Evolutionary conservation across 768 basidiomycete species (phyloP), one percentile per base, ranked within the genome.

Genomic region (Mycena metata): DNA sequence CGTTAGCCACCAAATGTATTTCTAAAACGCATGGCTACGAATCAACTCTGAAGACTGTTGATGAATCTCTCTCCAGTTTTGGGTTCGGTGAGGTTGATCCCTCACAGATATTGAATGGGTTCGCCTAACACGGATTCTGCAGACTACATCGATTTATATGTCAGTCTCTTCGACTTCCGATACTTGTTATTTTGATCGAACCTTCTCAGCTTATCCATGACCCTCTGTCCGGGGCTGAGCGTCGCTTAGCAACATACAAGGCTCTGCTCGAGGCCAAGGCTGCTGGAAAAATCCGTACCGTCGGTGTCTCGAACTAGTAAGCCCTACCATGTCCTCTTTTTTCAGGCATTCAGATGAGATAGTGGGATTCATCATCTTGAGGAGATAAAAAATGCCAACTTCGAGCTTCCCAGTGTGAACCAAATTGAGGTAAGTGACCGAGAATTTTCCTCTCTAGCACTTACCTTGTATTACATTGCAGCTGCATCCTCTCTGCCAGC

Each of bases 291-390:
- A 85, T 94, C 57, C 84, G 86, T 68, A 83, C 84, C 6, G 86
- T 93, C n/a, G 94, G 94, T 3, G 94, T 95, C 9, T 94, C 92
- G 1, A 96, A 96, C 79, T 96, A 89, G 92, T 93, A 72, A 52
- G 91, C 75, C 30, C 49, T 26, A 60, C 51, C 43, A 10, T 11
- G 9, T 10, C 15, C 39, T 10, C 11, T 15, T 39, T 15, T 15
- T 3, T 15, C 39, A 15, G 39, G 36, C 55, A 46, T 55, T 33
- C 45, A 56, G 45, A 11, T n/a, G n/a, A 49, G 51, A n/a, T 36
- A 95, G 93, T 71, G 86, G 85, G 23, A 74, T 91, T 39, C 86
- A 88, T 50, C 94, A 95, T 72, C 81, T 95, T 5, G 88, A 94
- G 71, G 93, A 95, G 78, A 90, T 95, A 58, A 83, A 79, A 64